Percentiles rank a stretch among this genome's conserved stretches.
phyloP scores from a whole-genome alignment of 169 alveolate species.

The Pseudocohnilembus persalinus region DNA sequence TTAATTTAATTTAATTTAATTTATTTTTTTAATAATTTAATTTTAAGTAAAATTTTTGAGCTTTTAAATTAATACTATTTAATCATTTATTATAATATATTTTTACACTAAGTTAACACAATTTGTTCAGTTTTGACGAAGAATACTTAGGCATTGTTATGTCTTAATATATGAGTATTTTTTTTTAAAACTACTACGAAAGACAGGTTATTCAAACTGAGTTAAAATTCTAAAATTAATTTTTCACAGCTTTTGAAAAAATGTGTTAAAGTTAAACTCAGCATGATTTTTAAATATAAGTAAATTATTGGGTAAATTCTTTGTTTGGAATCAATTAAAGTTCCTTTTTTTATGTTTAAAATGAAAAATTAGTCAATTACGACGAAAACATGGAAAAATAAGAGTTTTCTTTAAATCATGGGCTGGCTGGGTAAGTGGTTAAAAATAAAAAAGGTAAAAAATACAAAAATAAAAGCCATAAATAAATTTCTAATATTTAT shows the following conservation, averaged over 20 bases:
- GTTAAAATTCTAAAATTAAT: slow-evolving; percentile 16
- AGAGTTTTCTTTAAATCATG: slow-evolving; percentile 24
- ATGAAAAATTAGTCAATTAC: slow-evolving; percentile 9
- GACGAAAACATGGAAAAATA: not conserved
- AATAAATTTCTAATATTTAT: no score
- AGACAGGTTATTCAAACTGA: slow-evolving; percentile 4
- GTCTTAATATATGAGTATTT: not conserved
- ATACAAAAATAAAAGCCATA: no score
- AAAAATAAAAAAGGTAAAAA: slow-evolving; percentile 12
- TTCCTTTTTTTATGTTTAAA: slow-evolving; percentile 34
- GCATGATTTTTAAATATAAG: slow-evolving; percentile 7
- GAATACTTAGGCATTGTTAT: slow-evolving; percentile 41
- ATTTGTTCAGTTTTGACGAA: slow-evolving; percentile 46
- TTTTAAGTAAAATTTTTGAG: no score
- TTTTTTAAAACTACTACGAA: not conserved
- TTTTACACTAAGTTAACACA: slow-evolving; percentile 31
- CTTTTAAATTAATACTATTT: no score
- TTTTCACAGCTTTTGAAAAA: slow-evolving; percentile 24
- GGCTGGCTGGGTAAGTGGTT: slow-evolving; percentile 41
- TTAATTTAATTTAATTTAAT: no score
- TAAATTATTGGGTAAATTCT: slow-evolving; percentile 7
- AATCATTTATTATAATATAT: no score
- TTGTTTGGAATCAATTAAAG: slow-evolving; percentile 21
- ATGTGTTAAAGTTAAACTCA: slow-evolving; percentile 13
- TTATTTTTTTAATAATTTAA: no score